Evolutionary conservation across 23 red algal species (phyloP), one percentile per base, ranked within the genome.

Genomic region (Cyanidiococcus yangmingshanensis): DNA sequence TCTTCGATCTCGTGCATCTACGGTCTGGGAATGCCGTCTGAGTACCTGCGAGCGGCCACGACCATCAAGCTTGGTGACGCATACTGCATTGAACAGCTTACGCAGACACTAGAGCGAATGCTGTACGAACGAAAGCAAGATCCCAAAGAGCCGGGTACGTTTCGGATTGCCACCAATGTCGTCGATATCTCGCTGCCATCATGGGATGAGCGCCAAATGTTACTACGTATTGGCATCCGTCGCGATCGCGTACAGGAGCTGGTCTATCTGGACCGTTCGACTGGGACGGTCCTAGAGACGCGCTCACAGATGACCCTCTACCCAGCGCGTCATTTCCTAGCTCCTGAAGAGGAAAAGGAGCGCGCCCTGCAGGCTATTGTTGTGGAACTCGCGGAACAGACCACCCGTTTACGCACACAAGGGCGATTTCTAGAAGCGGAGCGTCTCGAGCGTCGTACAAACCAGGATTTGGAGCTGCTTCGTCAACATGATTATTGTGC

Each of bases 1-100:
- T 84, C 90, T 37, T 88, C 80, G 34, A 81, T 95, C 12, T 88
- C 85, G 74, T 95, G 85, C 50, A 95, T 95, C 40, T 95, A 89
- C 79, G 90, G 90, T 12, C 39, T 95, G 51, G 90, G 90, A 31
- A 45, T 95, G 38, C 85, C 90, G 2, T 75, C 85, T 0, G 77
- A 77, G 63, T 95, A 95, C 78, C 41, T 95, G 37, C 59, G 86
- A 32, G 75, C 89, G 30, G 83, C 85, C 17, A 76, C 80, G 12
- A 74, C 50, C 24, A 38, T 82, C 50, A 76, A 67, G 41, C 74
- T 80, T 40, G 89, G 89, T 45, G 74, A 89, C 3, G 75, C 24
- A 0, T 29, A 17, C 0, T 29, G 27, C 1, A 31, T 59, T 1
- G 50, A 71, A 2, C 17, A 50, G 39, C 2, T 80, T 18, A 50